phyloP scores from a whole-genome alignment of 2,329 filamentous ascomycete genomes.

The Aureobasidium leucospermi region DNA sequence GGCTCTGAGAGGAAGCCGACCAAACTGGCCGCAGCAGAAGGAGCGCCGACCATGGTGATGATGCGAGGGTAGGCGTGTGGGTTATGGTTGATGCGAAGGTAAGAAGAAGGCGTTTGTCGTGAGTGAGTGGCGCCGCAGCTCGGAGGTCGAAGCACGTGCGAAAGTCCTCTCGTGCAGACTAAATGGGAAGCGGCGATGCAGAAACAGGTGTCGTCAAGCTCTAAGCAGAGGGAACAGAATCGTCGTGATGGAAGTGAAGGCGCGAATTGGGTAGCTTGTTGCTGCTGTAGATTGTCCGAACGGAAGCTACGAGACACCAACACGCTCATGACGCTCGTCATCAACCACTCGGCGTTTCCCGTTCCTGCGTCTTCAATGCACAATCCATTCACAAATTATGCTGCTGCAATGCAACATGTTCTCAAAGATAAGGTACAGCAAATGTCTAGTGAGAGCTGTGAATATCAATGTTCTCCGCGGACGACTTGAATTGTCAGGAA shows the following conservation, averaged over 20 bases:
- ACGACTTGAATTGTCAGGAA: too few species aligned
- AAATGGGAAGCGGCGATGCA: neutral
- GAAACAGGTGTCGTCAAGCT: neutral
- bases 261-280: neutral
- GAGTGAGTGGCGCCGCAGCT: conserved; percentile 10
- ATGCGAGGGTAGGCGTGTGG: neutral
- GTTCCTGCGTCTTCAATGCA: neutral
- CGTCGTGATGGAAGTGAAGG: conserved; percentile 5
- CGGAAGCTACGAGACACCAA: neutral
- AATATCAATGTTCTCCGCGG: too few species aligned
- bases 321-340: conserved; percentile 5
- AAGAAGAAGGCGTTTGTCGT: neutral
- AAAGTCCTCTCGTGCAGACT: neutral
- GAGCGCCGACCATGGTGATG: conserved; percentile 73
- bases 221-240: neutral
- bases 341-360: neutral
- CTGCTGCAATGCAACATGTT: too few species aligned
- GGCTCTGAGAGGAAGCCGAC: conserved; percentile 93
- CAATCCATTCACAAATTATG: neutral
- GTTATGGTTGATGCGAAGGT: neutral
- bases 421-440: too few species aligned
- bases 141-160: conserved; percentile 5
- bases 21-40: conserved; percentile 89
- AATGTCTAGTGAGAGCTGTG: too few species aligned
- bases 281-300: neutral